A percentile compares a stretch with the other conserved stretches of the same genome.
These are phyloP conservation scores for Metarhizium sp. DNA, from an alignment of 2,329 filamentous ascomycete species.

Conservation along the genomic window DNA sequence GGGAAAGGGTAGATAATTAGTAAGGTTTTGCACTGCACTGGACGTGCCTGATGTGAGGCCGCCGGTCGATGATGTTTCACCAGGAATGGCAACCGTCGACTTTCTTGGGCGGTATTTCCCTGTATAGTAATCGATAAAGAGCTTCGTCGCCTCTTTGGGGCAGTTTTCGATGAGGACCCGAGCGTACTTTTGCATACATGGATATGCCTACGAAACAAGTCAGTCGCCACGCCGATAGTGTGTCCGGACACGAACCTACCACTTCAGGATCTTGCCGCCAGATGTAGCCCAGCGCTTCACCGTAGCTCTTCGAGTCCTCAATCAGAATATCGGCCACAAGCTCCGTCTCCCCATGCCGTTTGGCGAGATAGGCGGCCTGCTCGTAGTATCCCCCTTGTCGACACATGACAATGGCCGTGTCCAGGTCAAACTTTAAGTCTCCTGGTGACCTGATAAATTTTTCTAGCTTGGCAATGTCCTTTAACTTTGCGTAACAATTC, in stretches of 20 bases:
- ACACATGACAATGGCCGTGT: slow-evolving; percentile 96
- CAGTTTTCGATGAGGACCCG: slow-evolving; percentile 84
- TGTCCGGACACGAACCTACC: slow-evolving; percentile 38
- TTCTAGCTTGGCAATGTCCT: slow-evolving; percentile 93
- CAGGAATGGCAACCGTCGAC: slow-evolving; percentile 24
- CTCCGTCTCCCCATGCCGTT: slow-evolving; percentile 88
- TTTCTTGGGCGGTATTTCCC: slow-evolving; percentile 69
- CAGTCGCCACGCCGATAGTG: slow-evolving; percentile 14
- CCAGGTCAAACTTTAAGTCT: slow-evolving; percentile 90
- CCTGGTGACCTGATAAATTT: slow-evolving; percentile 93
- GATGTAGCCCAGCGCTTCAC: slow-evolving; percentile 83
- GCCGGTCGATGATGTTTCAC: slow-evolving; percentile 26
- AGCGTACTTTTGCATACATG: slow-evolving; percentile 90
- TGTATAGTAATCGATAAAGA: slow-evolving; percentile 95
- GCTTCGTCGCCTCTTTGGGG: slow-evolving; percentile 66
- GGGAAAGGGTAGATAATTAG: slow-evolving; percentile 72
- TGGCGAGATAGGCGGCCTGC: slow-evolving; percentile 89
- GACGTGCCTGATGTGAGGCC: slow-evolving; percentile 51
- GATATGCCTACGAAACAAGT: slow-evolving; percentile 55
- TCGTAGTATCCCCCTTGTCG: slow-evolving; percentile 94
- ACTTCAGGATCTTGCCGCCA: slow-evolving; percentile 73
- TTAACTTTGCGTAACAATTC: slow-evolving; percentile 96
- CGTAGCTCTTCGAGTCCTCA: slow-evolving; percentile 86
- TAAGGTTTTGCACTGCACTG: slow-evolving; percentile 76
- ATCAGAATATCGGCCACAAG: slow-evolving; percentile 93